phyloP scores from a whole-genome alignment of 306 rosid species.

The Adenanthera pavonina region DNA sequence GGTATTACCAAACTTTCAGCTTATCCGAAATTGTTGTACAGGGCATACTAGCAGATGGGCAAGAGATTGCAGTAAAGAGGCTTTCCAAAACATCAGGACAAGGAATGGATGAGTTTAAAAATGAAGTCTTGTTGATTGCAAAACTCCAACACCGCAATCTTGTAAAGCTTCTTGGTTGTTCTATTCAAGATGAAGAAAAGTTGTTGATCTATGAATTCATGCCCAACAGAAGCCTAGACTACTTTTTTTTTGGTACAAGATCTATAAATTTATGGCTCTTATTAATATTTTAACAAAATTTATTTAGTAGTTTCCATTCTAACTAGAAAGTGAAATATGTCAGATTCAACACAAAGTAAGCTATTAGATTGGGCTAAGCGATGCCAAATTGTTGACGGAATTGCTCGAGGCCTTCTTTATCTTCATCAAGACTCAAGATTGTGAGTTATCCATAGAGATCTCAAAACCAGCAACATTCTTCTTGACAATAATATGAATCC shows the following conservation, averaged over 20 bases:
- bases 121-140: slow-evolving; percentile 50
- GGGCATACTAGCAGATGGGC: slow-evolving; percentile 53
- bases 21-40: slow-evolving; percentile 3
- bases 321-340: not conserved
- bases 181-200: slow-evolving; percentile 49
- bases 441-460: slow-evolving; percentile 60
- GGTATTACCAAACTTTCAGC: not conserved
- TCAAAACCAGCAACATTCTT: slow-evolving; percentile 60
- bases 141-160: slow-evolving; percentile 66
- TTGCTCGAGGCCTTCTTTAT: slow-evolving; percentile 58
- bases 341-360: slow-evolving; percentile 45
- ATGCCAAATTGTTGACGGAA: slow-evolving; percentile 47
- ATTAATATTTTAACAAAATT: not conserved
- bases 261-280: not conserved
- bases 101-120: slow-evolving; percentile 63
- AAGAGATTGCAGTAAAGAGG: slow-evolving; percentile 66
- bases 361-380: slow-evolving; percentile 51
- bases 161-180: slow-evolving; percentile 64
- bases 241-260: slow-evolving; percentile 43
- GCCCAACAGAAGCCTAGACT: not conserved
- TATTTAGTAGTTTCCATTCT: not conserved
- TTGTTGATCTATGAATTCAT: slow-evolving; percentile 50
- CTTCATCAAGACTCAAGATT: slow-evolving; percentile 65
- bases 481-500: slow-evolving; percentile 59
- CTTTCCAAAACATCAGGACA: slow-evolving; percentile 58